Evolutionary conservation across 176 grass and related monocot species (phyloP).

Genomic region (Rhynchospora tenuis): DNA sequence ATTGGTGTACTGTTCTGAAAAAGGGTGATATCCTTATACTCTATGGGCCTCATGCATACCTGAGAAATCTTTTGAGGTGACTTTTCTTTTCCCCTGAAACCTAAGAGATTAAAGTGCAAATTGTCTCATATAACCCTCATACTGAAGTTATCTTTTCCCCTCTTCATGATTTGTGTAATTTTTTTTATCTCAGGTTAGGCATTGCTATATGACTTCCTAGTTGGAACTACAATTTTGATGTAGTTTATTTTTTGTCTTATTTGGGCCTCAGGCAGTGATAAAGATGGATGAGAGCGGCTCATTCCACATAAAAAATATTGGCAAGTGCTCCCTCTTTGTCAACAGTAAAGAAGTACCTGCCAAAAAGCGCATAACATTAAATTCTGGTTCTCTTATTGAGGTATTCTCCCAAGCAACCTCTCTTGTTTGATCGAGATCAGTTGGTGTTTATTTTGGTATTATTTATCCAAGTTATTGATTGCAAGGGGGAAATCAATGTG

Average conservation of each 20-base stretch:
- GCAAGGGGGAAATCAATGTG: not conserved
- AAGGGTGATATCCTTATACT: not conserved
- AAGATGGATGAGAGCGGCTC: constrained; percentile 85
- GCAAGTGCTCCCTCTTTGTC: constrained; percentile 80
- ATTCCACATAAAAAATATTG: constrained; percentile 88
- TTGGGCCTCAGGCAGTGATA: constrained; percentile 66
- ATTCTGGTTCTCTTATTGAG: constrained; percentile 69
- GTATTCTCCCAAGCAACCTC: constrained; percentile 21
- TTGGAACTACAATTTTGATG: not conserved
- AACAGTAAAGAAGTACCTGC: constrained; percentile 86
- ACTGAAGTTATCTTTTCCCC: not conserved
- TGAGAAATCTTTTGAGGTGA: not conserved
- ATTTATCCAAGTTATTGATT: not conserved
- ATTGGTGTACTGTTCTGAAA: not conserved
- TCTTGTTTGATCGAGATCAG: not conserved
- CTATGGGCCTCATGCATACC: not conserved
- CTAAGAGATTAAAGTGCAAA: constrained; percentile 2
- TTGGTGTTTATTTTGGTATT: not conserved
- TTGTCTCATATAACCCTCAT: not conserved
- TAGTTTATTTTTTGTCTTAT: constrained; percentile 20
- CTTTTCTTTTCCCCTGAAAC: not conserved
- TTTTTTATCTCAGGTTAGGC: not conserved
- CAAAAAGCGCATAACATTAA: constrained; percentile 65
- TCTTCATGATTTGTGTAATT: not conserved
- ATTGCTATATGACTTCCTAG: not conserved